Evolutionary conservation across 345 rosid species (phyloP), one percentile per base, ranked within the genome.

Genomic region (Tarenaya hassleriana): DNA sequence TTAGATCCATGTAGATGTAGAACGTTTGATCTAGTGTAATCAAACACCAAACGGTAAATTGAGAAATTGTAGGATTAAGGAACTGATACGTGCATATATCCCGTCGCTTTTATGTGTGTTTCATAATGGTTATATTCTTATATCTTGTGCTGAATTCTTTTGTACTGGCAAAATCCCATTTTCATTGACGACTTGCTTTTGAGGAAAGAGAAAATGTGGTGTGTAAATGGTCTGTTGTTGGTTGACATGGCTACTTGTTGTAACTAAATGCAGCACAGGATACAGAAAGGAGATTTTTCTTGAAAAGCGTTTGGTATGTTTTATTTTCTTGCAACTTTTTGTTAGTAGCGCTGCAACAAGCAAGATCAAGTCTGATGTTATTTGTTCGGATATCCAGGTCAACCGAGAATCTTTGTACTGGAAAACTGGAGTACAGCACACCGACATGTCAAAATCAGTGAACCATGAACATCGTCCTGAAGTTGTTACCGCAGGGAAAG

Each of bases 271-370:
- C 91, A 90, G 97, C 77, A 82, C 92, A 8, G 94, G 97, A 46
- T 67, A 74, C 74, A 83, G 71, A 75, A 80, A 72, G 65, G 94
- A 89, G 69, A 73, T 83, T 62, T 39, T 79, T 69, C 92, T 89
- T 39, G 78, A 69, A 49, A 89, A 81, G 51, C 68, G 61, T 52
- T 66, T 88, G 92, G 97, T 85, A 72, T 16, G 43, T 46, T 42
- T 18, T 34, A 47, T 34, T 13, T 57, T 18, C 37, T 34, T 31
- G 11, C 14, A 4, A 37, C 7, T 37, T 32, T 27, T 8, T 40
- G 17, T 52, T 35, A 42, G 37, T 14, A 13, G 37, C 3, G 40
- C 31, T 45, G 35, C 49, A 49, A 20, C 37, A 38, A 52, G 16
- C 34, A 55, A 5, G 3, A 33, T 34, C 1, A 1, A 10, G 43